A percentile compares a stretch with the other conserved stretches of the same genome.
Evolutionary conservation across 768 basidiomycete species (phyloP).

Genomic region (Strobilomyces echinocephalus): DNA sequence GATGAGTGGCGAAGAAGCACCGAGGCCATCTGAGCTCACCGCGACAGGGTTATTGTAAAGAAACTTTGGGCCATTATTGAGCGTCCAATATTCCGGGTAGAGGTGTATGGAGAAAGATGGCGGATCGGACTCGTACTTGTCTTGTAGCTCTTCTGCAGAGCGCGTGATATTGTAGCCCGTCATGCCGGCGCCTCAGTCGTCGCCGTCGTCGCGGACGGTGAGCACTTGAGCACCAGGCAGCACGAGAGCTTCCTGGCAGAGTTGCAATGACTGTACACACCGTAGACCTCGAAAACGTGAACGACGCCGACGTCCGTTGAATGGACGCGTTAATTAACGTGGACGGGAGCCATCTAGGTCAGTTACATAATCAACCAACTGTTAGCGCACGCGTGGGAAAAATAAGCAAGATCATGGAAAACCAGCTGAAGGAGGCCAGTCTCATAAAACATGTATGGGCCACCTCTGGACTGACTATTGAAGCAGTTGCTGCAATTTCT

Average conservation of each 20-base stretch:
- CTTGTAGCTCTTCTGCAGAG: constrained; percentile 54
- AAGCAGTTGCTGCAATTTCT: constrained; percentile 79
- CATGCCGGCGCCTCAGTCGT: constrained; percentile 39
- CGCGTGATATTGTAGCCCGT: constrained; percentile 72
- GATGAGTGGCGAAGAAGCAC: constrained; percentile 4
- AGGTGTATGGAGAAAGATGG: constrained; percentile 80
- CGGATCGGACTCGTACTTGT: constrained; percentile 48
- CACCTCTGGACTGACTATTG: constrained; percentile 7
- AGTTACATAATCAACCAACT: constrained; percentile 22
- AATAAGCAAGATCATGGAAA: constrained; percentile 27
- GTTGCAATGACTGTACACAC: no score
- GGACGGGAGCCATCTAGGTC: not conserved
- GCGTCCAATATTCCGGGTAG: constrained; percentile 74
- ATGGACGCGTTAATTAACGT: constrained; percentile 21
- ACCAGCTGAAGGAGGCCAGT: constrained; percentile 38
- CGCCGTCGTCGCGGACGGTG: not conserved
- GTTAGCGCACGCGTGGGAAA: constrained; percentile 20
- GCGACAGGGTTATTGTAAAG: constrained; percentile 76
- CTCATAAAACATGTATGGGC: not conserved
- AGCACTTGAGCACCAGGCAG: no score
- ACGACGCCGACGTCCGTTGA: not conserved
- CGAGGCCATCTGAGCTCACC: constrained; percentile 27
- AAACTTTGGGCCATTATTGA: constrained; percentile 80
- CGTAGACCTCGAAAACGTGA: no score
- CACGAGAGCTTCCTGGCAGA: no score